Percentiles rank a stretch among this genome's conserved stretches.
These are phyloP conservation scores for Plasmodium billcollinsi DNA, from an alignment of 169 alveolate genomes.

Conservation along the genomic window DNA sequence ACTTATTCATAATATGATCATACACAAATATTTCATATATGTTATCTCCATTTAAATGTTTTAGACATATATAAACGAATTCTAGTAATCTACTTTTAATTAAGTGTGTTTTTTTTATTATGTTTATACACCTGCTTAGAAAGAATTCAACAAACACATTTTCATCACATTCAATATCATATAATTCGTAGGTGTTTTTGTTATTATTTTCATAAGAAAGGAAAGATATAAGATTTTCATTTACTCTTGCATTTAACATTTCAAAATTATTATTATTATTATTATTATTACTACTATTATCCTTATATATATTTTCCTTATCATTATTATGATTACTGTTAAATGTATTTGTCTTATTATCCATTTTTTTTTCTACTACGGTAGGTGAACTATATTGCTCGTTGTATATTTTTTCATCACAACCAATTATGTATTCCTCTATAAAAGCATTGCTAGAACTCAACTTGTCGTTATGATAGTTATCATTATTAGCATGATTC, in stretches of 20 bases:
- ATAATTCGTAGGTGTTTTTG: neutral
- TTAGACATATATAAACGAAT: constrained; percentile 39
- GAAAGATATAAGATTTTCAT: neutral
- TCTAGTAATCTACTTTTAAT: constrained; percentile 52
- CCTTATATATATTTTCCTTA: neutral
- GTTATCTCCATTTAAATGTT: constrained; percentile 32
- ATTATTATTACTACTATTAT: neutral
- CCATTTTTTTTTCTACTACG: neutral
- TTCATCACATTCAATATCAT: constrained; percentile 27
- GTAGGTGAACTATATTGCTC: too few species aligned
- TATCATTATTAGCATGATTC: neutral
- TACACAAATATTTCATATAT: constrained; percentile 29
- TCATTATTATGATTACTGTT: neutral
- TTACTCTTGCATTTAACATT: neutral
- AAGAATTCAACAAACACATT: constrained; percentile 41
- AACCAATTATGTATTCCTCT: too few species aligned
- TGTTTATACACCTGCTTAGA: constrained; percentile 29
- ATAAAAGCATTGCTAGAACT: neutral
- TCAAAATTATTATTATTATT: neutral
- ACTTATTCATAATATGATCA: constrained; percentile 15
- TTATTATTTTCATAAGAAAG: neutral
- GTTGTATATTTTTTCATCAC: too few species aligned
- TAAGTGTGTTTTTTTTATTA: constrained; percentile 55
- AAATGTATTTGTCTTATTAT: neutral
- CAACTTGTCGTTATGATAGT: neutral